phyloP scores from a whole-genome alignment of 495 filamentous ascomycete species.

The Penicillium pulvis region DNA sequence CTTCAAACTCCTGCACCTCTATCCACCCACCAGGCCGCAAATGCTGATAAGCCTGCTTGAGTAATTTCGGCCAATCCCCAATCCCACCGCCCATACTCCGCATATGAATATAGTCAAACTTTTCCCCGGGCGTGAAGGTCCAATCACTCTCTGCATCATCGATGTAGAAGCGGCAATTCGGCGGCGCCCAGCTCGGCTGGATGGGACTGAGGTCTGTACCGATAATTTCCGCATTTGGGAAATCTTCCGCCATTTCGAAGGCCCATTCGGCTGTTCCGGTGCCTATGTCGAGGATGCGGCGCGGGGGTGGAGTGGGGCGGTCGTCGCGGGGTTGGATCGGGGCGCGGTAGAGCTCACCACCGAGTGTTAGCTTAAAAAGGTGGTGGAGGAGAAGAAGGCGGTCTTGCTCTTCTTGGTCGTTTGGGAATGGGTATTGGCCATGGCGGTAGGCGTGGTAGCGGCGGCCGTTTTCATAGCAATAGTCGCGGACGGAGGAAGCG shows the following conservation, averaged over 20 bases:
- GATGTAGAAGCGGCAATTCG: constrained; percentile 51
- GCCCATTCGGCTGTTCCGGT: constrained; percentile 65
- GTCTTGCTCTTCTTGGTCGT: constrained; percentile 63
- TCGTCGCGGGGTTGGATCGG: constrained; percentile 37
- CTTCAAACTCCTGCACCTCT: constrained; percentile 57
- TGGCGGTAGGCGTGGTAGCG: constrained; percentile 62
- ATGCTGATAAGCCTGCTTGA: constrained; percentile 40
- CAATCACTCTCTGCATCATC: constrained; percentile 55
- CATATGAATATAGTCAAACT: constrained; percentile 51
- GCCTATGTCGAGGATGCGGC: constrained; percentile 48
- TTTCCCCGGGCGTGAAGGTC: constrained; percentile 42
- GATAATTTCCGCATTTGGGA: constrained; percentile 56
- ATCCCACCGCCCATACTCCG: constrained; percentile 49
- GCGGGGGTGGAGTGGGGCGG: constrained; percentile 12
- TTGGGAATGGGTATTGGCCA: constrained; percentile 60
- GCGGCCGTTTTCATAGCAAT: constrained; percentile 60
- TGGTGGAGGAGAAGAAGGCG: constrained; percentile 70
- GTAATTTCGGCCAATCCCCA: constrained; percentile 45
- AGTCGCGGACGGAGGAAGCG: constrained; percentile 50
- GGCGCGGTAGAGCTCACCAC: constrained; percentile 55
- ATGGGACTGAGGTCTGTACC: constrained; percentile 66
- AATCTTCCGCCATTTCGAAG: constrained; percentile 62
- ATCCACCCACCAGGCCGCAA: constrained; percentile 56
- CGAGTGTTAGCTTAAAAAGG: constrained; percentile 51
- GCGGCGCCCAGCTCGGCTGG: constrained; percentile 51